Conservation (phyloP, 202 grass and related monocot species). For the Digitaria exilis region DNA sequence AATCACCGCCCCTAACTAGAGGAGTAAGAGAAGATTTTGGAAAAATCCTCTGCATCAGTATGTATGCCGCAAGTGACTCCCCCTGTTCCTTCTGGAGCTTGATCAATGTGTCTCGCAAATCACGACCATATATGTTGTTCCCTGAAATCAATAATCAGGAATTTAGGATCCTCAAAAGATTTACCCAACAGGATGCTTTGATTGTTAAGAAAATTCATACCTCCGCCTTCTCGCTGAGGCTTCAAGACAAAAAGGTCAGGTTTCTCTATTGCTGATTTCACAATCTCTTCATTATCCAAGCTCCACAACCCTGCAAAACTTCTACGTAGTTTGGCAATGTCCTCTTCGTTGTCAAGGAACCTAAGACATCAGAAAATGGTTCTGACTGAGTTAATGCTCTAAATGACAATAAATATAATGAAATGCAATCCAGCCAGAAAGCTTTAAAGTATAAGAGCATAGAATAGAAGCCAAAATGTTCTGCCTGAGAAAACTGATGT, state of each 20-base stretch:
- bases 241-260: constrained; percentile 88
- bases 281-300: constrained; percentile 85
- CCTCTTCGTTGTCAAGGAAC: constrained; percentile 75
- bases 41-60: constrained; percentile 97
- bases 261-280: constrained; percentile 74
- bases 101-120: constrained; percentile 61
- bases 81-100: constrained; percentile 63
- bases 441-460: neutral
- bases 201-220: constrained; percentile 40
- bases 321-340: constrained; percentile 75
- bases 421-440: neutral
- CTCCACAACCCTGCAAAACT: constrained; percentile 97
- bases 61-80: constrained; percentile 83
- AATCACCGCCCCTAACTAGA: constrained; percentile 75
- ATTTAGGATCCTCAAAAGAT: constrained; percentile 22
- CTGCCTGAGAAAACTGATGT: neutral
- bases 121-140: constrained; percentile 83
- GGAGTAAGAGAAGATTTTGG: constrained; percentile 68
- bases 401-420: neutral
- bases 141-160: constrained; percentile 42
- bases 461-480: neutral
- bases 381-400: neutral
- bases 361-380: constrained; percentile 47
- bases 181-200: neutral
- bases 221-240: constrained; percentile 93